Base-by-base conservation (phyloP, 106 monocot species). In the Allium cepa region DNA sequence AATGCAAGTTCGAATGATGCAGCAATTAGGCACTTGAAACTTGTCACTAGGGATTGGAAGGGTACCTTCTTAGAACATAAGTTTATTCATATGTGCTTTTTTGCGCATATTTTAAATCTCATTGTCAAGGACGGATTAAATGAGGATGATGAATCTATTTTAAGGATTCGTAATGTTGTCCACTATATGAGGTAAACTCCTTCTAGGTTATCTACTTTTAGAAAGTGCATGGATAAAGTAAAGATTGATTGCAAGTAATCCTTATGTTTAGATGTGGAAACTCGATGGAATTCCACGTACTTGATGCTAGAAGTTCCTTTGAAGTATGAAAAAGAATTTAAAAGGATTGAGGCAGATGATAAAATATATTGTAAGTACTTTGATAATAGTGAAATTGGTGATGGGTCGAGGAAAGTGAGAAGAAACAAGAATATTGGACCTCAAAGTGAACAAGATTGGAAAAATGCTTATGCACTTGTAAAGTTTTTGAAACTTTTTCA, bases 241-340 rank as follows among this genome's bases (percentile, higher is more conserved):
- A 69, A 70, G 63, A 76, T 76, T 14, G 12, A 15, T 17, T 28
- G 11, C 12, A 62, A 76, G 47, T 53, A 17, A 10, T 60, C 62
- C 6, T n/a, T 76, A 3, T 70, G 48, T 28, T 51, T 63, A 45
- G 66, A 68, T 79, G 49, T 78, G 13, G 4, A 11, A 10, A 60
- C 48, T 1, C 6, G 67, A 8, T 68, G 74, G 74, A 75, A 75
- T 57, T 75, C 67, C n/a, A n/a, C n/a, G n/a, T n/a, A n/a, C n/a
- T n/a, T n/a, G n/a, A n/a, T n/a, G n/a, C n/a, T n/a, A n/a, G n/a
- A n/a, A n/a, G n/a, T 17, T 49, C 66, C 10, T 60, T 60, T 17
- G 11, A 22, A 10, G 62, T 76, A 53, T 36, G 61, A 17, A 48
- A 69, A 16, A n/a, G n/a, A n/a, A 7, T 69, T 48, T 12, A 48